These are phyloP conservation scores for Trichophyton rubrum DNA, from an alignment of 2,329 filamentous ascomycete genomes.

Conservation along the genomic window DNA sequence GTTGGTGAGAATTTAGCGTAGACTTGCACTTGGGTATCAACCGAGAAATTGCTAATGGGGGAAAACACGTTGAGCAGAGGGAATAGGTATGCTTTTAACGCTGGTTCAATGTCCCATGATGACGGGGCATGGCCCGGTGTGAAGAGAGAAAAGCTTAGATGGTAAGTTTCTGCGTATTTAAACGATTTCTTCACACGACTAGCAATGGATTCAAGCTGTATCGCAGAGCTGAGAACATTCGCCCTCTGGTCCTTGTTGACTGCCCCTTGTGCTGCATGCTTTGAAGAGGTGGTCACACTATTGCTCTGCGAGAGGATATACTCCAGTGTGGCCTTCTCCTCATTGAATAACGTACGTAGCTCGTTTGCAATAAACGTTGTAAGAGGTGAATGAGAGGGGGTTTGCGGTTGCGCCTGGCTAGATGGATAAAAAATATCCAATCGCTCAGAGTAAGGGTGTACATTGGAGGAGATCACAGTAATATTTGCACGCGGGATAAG, in stretches of 20 bases:
- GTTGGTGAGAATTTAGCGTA: conserved; percentile 62
- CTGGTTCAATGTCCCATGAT: conserved; percentile 79
- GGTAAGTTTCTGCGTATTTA: conserved; percentile 87
- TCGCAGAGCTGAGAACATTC: conserved; percentile 24
- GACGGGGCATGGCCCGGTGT: conserved; percentile 66
- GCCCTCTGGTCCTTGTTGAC: conserved; percentile 20
- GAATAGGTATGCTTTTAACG: conserved; percentile 66
- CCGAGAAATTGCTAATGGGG: conserved; percentile 84
- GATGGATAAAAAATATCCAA: conserved; percentile 68
- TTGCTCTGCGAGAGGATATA: conserved; percentile 52
- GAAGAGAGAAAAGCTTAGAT: conserved; percentile 91
- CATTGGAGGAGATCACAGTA: conserved; percentile 44
- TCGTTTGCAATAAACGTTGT: conserved; percentile 68
- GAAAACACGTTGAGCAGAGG: conserved; percentile 69
- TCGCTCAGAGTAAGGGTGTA: conserved; percentile 57
- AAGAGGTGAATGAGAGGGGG: conserved; percentile 58
- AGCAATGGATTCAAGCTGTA: conserved; percentile 46
- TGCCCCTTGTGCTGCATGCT: conserved; percentile 34
- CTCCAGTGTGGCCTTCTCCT: conserved; percentile 79
- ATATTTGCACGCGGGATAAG: conserved; percentile 44
- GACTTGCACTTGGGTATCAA: conserved; percentile 91
- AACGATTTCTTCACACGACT: conserved; percentile 68
- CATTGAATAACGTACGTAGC: conserved; percentile 64
- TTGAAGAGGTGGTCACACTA: conserved; percentile 15
- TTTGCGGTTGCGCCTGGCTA: conserved; percentile 53